These are phyloP conservation scores for Lasiosphaeriaceae sp. DNA, from an alignment of 495 filamentous ascomycete genomes.

Conservation along the genomic window DNA sequence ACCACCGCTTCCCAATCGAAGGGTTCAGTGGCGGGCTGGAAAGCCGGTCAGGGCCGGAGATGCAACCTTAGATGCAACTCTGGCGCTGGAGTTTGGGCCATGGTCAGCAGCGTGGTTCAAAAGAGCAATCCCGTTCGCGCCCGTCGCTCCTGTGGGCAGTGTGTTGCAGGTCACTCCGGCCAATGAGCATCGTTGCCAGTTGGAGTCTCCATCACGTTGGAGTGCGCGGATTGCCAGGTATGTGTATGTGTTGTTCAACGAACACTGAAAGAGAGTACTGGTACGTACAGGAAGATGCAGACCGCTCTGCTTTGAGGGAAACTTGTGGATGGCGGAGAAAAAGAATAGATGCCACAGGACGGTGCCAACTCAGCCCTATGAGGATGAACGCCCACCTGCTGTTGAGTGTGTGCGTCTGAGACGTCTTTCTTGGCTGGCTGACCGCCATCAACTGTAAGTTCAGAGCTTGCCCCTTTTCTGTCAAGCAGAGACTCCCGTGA, in stretches of 20 bases:
- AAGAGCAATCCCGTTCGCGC: background rate
- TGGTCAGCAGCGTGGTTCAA: background rate
- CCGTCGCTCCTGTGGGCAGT: background rate
- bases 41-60: conserved; percentile 1
- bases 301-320: background rate
- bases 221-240: too few species aligned
- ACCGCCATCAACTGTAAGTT: background rate
- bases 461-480: background rate
- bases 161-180: background rate
- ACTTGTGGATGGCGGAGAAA: background rate
- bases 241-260: too few species aligned
- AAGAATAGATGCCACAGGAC: background rate
- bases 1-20: conserved; percentile 4
- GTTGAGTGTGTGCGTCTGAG: background rate
- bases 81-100: background rate
- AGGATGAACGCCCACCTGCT: conserved; percentile 1
- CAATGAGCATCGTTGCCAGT: background rate
- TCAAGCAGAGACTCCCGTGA: background rate
- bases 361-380: conserved; percentile 11
- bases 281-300: too few species aligned
- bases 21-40: conserved; percentile 7
- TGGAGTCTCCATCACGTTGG: background rate
- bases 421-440: background rate
- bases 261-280: too few species aligned
- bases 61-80: conserved; percentile 3